Evolutionary conservation across 352 stramenopile genomes (phyloP), one percentile per base, ranked within the genome.

Genomic region (Phytopythium mirpurense): DNA sequence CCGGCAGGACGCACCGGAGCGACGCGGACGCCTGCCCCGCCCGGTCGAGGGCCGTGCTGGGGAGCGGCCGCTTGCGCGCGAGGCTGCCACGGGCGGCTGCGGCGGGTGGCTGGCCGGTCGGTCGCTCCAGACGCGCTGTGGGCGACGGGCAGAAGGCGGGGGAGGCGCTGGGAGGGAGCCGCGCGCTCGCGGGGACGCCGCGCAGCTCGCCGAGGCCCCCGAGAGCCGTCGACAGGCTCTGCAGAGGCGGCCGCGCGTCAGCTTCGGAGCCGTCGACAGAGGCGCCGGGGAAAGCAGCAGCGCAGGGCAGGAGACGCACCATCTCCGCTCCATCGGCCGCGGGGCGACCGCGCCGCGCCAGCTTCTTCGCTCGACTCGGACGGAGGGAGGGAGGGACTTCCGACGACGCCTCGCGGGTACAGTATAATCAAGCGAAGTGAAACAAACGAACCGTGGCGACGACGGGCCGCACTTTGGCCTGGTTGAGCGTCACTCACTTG

Each of bases 301-400:
- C 9, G 11, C 5, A 16, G 15, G 21, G 23, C 27, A 6, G 24
- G 42, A 34, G 0, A 50, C 4, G 56, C 50, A 76, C 70, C 70
- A 78, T 78, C 61, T 59, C 59, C 67, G 65, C 54, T 64, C 62
- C 70, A 81, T 81, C 68, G 68, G 62, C 56, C 47, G 65, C 59
- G 46, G 66, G 48, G 46, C 60, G 59, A 11, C 32, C 27, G 43
- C 59, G 57, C 46, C 56, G 65, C 68, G 61, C 65, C 70, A 81
- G 70, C 60, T 81, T 81, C 65, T 14, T 16, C 24, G 43, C 16
- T 24, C 21, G 19, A n/a, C 12, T 32, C 5, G 23, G 10, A 1
- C 19, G 3, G 23, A 21, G 11, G 11, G 32, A 15, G 32, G 7
- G 11, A 36, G 32, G 5, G 29, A 32, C 5, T 32, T 5, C 5